phyloP scores from a whole-genome alignment of 768 basidiomycete species.

The Lactarius vividus region DNA sequence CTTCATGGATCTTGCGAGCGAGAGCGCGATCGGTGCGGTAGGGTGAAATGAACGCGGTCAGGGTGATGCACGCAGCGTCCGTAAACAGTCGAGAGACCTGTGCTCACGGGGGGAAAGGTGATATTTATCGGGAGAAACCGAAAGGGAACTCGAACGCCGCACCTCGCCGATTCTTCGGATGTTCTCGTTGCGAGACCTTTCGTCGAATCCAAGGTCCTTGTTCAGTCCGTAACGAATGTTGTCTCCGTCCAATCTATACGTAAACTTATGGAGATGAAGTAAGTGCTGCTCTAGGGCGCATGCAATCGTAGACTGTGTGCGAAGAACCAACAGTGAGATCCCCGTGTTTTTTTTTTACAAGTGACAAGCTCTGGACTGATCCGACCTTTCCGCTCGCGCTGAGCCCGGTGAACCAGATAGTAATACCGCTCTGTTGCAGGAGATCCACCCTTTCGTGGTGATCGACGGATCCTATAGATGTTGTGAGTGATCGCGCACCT shows the following conservation, averaged over 20 bases:
- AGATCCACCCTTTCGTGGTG: constrained; percentile 16
- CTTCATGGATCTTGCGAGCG: constrained; percentile 79
- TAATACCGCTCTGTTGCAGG: constrained; percentile 16
- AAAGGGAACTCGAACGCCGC: constrained; percentile 24
- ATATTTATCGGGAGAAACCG: not conserved
- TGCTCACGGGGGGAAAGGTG: constrained; percentile 16
- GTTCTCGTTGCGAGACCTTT: constrained; percentile 89
- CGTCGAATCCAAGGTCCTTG: constrained; percentile 93
- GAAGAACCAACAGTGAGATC: not conserved
- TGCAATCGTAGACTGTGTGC: constrained; percentile 84
- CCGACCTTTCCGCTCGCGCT: constrained; percentile 91
- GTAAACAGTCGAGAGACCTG: constrained; percentile 95
- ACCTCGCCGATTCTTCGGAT: constrained; percentile 97
- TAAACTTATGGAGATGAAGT: constrained; percentile 77
- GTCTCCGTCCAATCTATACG: constrained; percentile 95
- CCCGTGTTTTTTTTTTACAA: not conserved
- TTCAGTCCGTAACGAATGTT: constrained; percentile 95
- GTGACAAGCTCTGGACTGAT: not conserved
- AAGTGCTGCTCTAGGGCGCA: constrained; percentile 96
- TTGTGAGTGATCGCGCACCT: constrained; percentile 8
- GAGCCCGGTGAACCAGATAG: constrained; percentile 87
- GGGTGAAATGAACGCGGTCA: constrained; percentile 99
- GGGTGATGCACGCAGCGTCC: constrained; percentile 76
- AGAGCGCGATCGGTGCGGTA: constrained; percentile 82
- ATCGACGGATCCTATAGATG: constrained; percentile 17